These are phyloP conservation scores for Naematelia aurantialba DNA, from an alignment of 768 basidiomycete species.

Conservation along the genomic window DNA sequence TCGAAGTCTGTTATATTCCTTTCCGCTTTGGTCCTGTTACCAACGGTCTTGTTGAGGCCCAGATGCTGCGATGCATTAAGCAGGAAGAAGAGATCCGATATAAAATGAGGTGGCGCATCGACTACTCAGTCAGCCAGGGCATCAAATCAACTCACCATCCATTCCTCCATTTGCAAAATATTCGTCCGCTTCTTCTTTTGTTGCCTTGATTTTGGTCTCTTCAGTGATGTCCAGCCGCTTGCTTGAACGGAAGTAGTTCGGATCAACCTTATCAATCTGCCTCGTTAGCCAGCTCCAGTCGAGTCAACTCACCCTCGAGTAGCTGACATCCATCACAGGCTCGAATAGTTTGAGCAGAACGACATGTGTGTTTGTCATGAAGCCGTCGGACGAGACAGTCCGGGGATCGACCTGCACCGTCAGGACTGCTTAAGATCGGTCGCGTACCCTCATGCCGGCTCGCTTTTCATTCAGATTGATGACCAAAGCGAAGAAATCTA, in stretches of 20 bases:
- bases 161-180: slow-evolving; percentile 60
- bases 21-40: slow-evolving; percentile 58
- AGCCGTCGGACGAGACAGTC: slow-evolving; percentile 84
- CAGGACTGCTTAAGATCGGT: background rate
- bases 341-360: slow-evolving; percentile 80
- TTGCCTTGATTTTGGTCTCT: slow-evolving; percentile 90
- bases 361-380: slow-evolving; percentile 85
- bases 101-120: slow-evolving; percentile 80
- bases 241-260: slow-evolving; percentile 70
- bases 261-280: slow-evolving; percentile 88
- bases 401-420: slow-evolving; percentile 68
- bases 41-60: slow-evolving; percentile 76
- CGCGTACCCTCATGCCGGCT: slow-evolving; percentile 77
- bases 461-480: slow-evolving; percentile 75
- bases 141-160: slow-evolving; percentile 22
- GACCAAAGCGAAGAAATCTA: slow-evolving; percentile 74
- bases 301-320: slow-evolving; percentile 64
- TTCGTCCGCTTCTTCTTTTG: slow-evolving; percentile 73
- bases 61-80: slow-evolving; percentile 82
- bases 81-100: slow-evolving; percentile 91
- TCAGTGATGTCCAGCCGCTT: slow-evolving; percentile 72
- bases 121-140: slow-evolving; percentile 9
- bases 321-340: slow-evolving; percentile 89
- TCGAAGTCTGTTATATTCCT: slow-evolving; percentile 57
- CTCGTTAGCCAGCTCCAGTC: slow-evolving; percentile 8